Evolutionary conservation across 2,329 filamentous ascomycete genomes (phyloP).

Genomic region (Penicillium sp.): DNA sequence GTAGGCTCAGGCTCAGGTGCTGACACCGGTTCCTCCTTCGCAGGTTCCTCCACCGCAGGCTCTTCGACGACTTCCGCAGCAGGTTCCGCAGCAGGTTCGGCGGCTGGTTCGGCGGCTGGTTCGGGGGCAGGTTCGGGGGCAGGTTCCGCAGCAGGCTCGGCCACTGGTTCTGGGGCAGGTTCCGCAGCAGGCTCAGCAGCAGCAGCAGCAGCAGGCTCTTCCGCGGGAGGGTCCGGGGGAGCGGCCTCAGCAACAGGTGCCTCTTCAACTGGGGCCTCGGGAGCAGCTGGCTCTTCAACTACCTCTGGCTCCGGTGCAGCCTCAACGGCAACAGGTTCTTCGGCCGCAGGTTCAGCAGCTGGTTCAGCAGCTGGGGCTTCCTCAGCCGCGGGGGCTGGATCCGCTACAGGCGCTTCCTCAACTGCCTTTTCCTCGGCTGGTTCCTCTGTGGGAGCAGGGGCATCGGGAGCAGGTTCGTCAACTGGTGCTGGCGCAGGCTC

Average conservation of each 20-base stretch:
- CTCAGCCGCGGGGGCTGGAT: neutral
- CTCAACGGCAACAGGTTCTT: neutral
- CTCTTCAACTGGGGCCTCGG: conserved; percentile 1
- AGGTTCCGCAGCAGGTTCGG: neutral
- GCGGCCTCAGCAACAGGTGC: neutral
- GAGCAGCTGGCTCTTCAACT: neutral
- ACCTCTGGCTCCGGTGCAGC: neutral
- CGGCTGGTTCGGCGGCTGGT: conserved; percentile 9
- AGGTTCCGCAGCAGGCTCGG: conserved; percentile 9
- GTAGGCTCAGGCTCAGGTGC: neutral
- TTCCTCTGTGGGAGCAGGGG: conserved; percentile 1
- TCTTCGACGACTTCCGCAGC: neutral
- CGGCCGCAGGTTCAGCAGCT: neutral
- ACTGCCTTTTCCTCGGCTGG: no score
- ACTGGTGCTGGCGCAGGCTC: neutral
- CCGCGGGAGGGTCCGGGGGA: conserved; percentile 7
- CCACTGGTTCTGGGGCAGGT: neutral
- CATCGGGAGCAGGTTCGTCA: no score
- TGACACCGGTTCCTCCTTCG: no score
- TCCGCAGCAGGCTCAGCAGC: conserved; percentile 16
- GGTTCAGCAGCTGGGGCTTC: neutral
- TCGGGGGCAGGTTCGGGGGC: neutral
- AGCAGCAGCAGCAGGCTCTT: conserved; percentile 13
- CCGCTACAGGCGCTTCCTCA: conserved; percentile 2
- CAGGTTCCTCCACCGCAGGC: no score